These are phyloP conservation scores for Tetracladium marchalianum DNA, from an alignment of 495 filamentous ascomycete species.

Conservation along the genomic window DNA sequence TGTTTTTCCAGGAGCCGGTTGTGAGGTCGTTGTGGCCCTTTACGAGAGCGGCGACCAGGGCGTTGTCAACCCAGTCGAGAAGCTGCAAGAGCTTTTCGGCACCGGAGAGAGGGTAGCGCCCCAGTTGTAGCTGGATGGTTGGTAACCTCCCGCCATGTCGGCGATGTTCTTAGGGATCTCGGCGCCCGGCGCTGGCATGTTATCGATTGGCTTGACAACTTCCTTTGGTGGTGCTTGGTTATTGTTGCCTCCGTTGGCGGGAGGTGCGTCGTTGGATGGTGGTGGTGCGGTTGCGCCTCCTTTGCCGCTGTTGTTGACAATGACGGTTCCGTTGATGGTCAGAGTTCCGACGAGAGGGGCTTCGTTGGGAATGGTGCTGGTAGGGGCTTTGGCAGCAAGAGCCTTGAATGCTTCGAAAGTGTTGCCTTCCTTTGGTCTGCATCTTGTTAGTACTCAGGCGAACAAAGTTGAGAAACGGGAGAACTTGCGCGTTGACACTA, in stretches of 20 bases:
- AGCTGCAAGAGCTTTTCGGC: constrained; percentile 19
- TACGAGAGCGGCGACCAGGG: constrained; percentile 24
- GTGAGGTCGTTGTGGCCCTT: constrained; percentile 20
- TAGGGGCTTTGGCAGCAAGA: constrained; percentile 20
- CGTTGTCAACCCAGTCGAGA: constrained; percentile 25
- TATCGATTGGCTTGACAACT: constrained; percentile 5
- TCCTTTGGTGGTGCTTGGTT: constrained; percentile 7
- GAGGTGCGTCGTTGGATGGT: neutral
- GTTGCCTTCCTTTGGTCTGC: constrained; percentile 17
- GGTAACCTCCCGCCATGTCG: constrained; percentile 28
- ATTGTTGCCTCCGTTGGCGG: constrained; percentile 13
- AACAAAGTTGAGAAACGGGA: constrained; percentile 2
- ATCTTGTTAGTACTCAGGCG: neutral
- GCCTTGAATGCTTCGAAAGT: constrained; percentile 26
- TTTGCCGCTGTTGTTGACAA: constrained; percentile 18
- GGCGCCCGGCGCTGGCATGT: constrained; percentile 16
- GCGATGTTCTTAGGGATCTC: constrained; percentile 18
- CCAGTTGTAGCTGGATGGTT: constrained; percentile 28
- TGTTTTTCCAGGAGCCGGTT: constrained; percentile 22
- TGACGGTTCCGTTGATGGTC: constrained; percentile 25
- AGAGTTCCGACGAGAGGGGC: constrained; percentile 27
- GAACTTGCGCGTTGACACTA: neutral
- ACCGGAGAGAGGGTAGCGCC: constrained; percentile 17
- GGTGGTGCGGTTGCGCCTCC: constrained; percentile 17
- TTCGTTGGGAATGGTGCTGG: constrained; percentile 24